Conservation (phyloP, 257 asterid species). For the Solanum clarkiae region DNA sequence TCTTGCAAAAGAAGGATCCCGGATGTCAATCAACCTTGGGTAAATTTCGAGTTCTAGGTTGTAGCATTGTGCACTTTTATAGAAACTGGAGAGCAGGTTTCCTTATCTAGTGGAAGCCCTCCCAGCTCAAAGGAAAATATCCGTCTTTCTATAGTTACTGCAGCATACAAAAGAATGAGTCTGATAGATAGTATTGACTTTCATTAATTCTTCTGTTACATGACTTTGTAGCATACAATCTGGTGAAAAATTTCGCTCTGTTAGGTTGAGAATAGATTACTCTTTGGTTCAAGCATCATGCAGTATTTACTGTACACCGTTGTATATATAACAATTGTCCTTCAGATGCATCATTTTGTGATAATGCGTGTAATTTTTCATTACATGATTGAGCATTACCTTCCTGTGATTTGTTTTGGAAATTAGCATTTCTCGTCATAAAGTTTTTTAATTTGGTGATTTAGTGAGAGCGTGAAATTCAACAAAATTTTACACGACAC, state of each 20-base stretch:
- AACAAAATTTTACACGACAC: background rate
- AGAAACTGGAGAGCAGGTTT: background rate
- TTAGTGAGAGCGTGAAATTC: background rate
- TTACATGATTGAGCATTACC: background rate
- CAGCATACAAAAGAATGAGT: background rate
- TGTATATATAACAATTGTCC: background rate
- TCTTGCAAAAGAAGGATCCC: slow-evolving; percentile 54
- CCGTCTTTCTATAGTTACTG: background rate
- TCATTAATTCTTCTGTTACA: background rate
- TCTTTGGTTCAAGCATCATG: background rate
- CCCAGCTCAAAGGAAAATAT: background rate
- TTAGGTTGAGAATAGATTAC: background rate
- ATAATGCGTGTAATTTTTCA: background rate
- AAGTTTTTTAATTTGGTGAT: background rate
- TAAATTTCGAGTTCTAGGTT: slow-evolving; percentile 4
- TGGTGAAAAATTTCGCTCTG: background rate
- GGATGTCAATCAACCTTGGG: slow-evolving; percentile 48
- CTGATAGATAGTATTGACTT: background rate
- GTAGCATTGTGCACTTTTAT: background rate
- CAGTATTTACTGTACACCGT: background rate
- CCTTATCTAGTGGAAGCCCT: background rate
- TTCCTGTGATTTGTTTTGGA: background rate
- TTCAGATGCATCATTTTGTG: background rate
- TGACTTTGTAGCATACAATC: background rate
- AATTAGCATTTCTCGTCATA: background rate